phyloP scores from a whole-genome alignment of 1,284 basidiomycete genomes.

The Pisolithus thermaeus region DNA sequence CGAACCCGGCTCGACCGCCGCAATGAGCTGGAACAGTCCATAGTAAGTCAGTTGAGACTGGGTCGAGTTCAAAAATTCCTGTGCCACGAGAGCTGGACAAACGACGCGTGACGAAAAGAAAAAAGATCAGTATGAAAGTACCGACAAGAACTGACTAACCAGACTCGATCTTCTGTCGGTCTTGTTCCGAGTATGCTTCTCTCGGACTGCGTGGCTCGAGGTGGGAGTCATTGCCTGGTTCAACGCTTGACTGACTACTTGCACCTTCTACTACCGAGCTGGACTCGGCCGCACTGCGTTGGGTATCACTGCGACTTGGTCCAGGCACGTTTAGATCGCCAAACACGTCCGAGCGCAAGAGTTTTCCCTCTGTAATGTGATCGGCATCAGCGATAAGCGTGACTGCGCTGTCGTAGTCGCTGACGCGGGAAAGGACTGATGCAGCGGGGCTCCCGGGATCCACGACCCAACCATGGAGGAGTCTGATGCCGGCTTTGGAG shows the following conservation, averaged over 20 bases:
- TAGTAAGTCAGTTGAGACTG: slow-evolving; percentile 84
- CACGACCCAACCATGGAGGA: slow-evolving; percentile 91
- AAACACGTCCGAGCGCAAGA: slow-evolving; percentile 36
- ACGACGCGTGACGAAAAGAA: neutral
- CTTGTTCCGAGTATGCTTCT: slow-evolving; percentile 39
- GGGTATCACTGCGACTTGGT: slow-evolving; percentile 1
- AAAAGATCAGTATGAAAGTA: neutral
- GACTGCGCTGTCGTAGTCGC: slow-evolving; percentile 68
- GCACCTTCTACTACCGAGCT: neutral
- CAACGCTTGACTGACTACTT: slow-evolving; percentile 2
- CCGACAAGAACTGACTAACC: slow-evolving; percentile 39
- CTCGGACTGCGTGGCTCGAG: slow-evolving; percentile 6
- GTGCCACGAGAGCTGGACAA: slow-evolving; percentile 56
- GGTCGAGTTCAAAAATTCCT: slow-evolving; percentile 65
- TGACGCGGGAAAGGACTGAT: slow-evolving; percentile 42
- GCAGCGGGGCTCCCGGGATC: slow-evolving; percentile 67
- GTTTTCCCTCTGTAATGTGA: slow-evolving; percentile 57
- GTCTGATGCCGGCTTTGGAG: slow-evolving; percentile 70
- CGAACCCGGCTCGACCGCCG: slow-evolving; percentile 46
- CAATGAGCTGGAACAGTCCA: slow-evolving; percentile 66
- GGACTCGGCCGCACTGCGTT: neutral
- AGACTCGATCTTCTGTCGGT: slow-evolving; percentile 57
- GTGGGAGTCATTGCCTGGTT: slow-evolving; percentile 3
- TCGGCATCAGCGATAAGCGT: slow-evolving; percentile 74
- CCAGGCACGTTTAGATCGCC: slow-evolving; percentile 4